These are phyloP conservation scores for Apiospora kogelbergensis DNA, from an alignment of 2,329 filamentous ascomycete species.

Conservation along the genomic window DNA sequence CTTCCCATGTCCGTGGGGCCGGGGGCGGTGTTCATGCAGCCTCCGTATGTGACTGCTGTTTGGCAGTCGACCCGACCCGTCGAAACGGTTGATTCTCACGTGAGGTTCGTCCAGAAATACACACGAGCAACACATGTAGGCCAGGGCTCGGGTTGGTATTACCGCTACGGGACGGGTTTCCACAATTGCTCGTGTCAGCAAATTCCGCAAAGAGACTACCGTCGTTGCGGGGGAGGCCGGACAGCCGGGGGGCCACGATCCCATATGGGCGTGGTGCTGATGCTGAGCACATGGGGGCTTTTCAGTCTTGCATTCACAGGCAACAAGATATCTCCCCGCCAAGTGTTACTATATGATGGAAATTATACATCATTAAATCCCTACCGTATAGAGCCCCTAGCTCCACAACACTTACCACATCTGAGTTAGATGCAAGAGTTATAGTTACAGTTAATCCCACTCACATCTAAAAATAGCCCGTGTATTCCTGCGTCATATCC, in stretches of 20 bases:
- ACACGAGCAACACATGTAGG: neutral
- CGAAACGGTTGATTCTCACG: neutral
- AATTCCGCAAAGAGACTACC: neutral
- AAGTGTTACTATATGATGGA: neutral
- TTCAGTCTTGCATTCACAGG: neutral
- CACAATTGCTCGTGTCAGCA: neutral
- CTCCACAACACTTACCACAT: no score
- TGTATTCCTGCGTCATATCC: no score
- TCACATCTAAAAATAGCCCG: no score
- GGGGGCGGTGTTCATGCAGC: neutral
- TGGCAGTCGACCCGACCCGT: neutral
- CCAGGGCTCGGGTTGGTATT: neutral
- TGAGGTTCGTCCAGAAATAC: neutral
- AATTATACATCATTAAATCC: neutral
- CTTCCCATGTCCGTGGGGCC: no score
- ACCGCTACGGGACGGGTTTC: neutral
- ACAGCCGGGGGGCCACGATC: neutral
- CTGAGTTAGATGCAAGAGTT: neutral
- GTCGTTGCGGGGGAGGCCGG: neutral
- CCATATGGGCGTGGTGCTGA: neutral
- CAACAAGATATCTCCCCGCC: neutral
- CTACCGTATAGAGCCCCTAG: neutral
- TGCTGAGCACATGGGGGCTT: neutral
- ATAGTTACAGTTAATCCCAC: no score
- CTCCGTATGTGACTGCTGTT: neutral